phyloP scores from a whole-genome alignment of 495 filamentous ascomycete genomes.

The Podospora fimiseda region DNA sequence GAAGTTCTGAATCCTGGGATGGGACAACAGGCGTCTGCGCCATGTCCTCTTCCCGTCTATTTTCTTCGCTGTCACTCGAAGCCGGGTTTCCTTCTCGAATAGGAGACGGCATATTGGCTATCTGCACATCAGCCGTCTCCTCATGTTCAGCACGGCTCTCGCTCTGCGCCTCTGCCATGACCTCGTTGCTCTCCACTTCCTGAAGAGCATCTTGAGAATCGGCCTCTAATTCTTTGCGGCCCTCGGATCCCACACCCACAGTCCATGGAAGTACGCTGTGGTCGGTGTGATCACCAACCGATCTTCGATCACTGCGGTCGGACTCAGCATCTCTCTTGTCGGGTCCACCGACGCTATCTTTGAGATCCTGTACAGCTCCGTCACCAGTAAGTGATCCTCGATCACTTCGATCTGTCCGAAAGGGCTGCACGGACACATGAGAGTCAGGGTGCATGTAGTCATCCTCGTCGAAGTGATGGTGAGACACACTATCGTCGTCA shows the following conservation, averaged over 20 bases:
- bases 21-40: neutral
- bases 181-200: no score
- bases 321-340: neutral
- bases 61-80: no score
- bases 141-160: neutral
- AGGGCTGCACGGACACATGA: neutral
- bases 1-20: neutral
- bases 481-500: neutral
- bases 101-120: neutral
- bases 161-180: neutral
- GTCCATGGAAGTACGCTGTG: neutral
- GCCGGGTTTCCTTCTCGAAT: no score
- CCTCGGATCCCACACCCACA: neutral
- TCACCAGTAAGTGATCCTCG: neutral
- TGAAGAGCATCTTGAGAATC: no score
- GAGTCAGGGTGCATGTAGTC: neutral
- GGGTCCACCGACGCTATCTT: neutral
- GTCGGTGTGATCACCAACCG: neutral
- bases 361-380: constrained; percentile 1
- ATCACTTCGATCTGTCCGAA: neutral
- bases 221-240: neutral
- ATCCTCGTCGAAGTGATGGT: neutral
- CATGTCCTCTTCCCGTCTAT: neutral
- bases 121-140: neutral
- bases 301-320: neutral